A percentile compares a stretch with the other conserved stretches of the same genome.
Evolutionary conservation across 257 asterid genomes (phyloP).

Genomic region (Nicotiana sylvestris): DNA sequence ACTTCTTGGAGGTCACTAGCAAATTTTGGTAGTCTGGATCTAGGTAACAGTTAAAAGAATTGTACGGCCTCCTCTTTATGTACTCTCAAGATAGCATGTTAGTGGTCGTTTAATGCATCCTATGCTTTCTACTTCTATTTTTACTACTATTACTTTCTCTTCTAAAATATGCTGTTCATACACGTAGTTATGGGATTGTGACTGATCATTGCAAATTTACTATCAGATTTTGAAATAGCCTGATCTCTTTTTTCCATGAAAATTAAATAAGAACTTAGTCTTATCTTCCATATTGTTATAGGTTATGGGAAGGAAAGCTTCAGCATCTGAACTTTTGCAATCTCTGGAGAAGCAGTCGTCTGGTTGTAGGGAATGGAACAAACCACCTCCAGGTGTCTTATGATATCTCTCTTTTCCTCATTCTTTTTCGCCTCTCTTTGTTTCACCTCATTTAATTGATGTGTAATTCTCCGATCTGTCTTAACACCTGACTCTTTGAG

Average conservation of each 20-base stretch:
- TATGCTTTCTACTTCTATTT: neutral
- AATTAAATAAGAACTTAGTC: neutral
- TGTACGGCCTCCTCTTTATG: neutral
- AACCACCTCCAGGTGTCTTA: constrained; percentile 15
- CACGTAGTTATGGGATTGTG: neutral
- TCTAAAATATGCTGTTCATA: neutral
- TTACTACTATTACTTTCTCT: neutral
- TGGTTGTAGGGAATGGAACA: constrained; percentile 16
- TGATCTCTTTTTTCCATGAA: neutral
- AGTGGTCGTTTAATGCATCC: neutral
- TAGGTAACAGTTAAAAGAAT: neutral
- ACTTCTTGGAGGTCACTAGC: neutral
- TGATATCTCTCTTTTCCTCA: constrained; percentile 3
- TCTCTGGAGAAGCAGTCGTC: constrained; percentile 15
- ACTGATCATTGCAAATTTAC: neutral
- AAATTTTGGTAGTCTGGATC: neutral
- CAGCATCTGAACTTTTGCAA: constrained; percentile 17
- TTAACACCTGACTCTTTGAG: neutral
- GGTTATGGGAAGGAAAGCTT: constrained; percentile 24
- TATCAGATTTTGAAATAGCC: neutral
- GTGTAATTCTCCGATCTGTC: neutral
- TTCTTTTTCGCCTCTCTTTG: neutral
- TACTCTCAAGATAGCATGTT: neutral
- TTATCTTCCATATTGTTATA: constrained; percentile 8
- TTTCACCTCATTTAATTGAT: neutral